A percentile compares a stretch with the other conserved stretches of the same genome.
phyloP scores from a whole-genome alignment of 2,329 filamentous ascomycete species.

The Leptodontidium sp. region DNA sequence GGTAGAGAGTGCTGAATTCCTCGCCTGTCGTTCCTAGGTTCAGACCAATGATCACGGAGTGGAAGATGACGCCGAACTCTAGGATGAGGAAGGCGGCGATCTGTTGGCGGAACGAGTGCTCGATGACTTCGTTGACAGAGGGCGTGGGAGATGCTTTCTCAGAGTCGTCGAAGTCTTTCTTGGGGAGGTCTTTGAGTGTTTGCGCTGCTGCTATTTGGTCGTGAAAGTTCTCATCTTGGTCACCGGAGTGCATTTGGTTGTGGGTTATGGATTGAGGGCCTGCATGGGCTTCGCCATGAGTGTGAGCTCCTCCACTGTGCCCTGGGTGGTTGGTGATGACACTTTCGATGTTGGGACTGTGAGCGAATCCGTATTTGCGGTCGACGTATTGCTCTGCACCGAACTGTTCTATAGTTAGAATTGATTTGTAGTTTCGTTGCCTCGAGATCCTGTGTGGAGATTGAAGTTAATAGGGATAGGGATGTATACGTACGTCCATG shows the following conservation, averaged over 20 bases:
- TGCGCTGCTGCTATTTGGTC: conserved; percentile 37
- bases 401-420: conserved; percentile 44
- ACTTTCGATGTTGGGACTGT: conserved; percentile 39
- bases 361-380: conserved; percentile 42
- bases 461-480: neutral
- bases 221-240: conserved; percentile 47
- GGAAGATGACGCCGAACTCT: conserved; percentile 63
- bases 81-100: conserved; percentile 55
- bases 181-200: conserved; percentile 30
- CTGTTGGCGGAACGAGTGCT: conserved; percentile 51
- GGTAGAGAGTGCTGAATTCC: conserved; percentile 65
- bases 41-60: conserved; percentile 69
- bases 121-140: conserved; percentile 34
- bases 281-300: neutral
- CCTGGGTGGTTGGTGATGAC: conserved; percentile 40
- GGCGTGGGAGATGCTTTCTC: conserved; percentile 25
- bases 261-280: conserved; percentile 42
- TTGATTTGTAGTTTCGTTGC: neutral
- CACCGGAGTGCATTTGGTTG: conserved; percentile 52
- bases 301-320: conserved; percentile 4
- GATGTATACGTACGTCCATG: conserved; percentile 51
- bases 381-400: conserved; percentile 61
- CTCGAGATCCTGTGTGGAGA: too few relatives aligned
- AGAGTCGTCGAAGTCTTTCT: conserved; percentile 36
- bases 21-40: conserved; percentile 65